Percentiles rank a stretch among this genome's conserved stretches.
Evolutionary conservation across 2,329 filamentous ascomycete genomes (phyloP).

Genomic region (Colletotrichum godetiae): DNA sequence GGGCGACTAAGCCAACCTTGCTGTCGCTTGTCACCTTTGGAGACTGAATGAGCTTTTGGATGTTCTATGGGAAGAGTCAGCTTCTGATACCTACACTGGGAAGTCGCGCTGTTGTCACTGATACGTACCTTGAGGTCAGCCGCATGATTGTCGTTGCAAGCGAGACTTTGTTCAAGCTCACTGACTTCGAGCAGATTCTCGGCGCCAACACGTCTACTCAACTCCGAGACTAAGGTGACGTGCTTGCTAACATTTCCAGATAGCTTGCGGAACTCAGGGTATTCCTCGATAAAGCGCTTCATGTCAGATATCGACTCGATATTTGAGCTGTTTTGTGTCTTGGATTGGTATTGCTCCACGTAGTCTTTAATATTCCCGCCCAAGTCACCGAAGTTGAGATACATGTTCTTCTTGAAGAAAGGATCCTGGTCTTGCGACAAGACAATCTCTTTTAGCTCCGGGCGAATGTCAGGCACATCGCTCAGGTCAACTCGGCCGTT

Average conservation of each 20-base stretch:
- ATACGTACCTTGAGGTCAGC: conserved; percentile 83
- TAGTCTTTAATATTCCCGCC: conserved; percentile 98
- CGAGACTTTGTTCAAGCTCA: conserved; percentile 95
- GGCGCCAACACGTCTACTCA: conserved; percentile 87
- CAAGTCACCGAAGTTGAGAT: conserved; percentile 94
- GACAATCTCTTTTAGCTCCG: conserved; percentile 93
- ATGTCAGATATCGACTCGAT: conserved; percentile 98
- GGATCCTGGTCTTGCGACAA: conserved; percentile 97
- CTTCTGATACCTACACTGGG: neutral
- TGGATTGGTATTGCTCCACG: conserved; percentile 96
- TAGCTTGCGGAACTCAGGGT: conserved; percentile 95
- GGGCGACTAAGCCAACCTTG: conserved; percentile 89
- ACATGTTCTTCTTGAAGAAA: conserved; percentile 99
- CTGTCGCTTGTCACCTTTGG: conserved; percentile 81
- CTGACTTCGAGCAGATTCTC: conserved; percentile 95
- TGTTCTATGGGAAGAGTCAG: conserved; percentile 61
- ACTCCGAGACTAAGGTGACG: conserved; percentile 92
- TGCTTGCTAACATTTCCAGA: conserved; percentile 99
- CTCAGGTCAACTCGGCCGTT: conserved; percentile 95
- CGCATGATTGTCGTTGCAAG: conserved; percentile 95
- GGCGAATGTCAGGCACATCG: conserved; percentile 83
- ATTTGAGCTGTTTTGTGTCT: conserved; percentile 95
- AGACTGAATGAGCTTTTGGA: conserved; percentile 88
- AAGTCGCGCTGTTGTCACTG: neutral
- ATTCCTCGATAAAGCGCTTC: conserved; percentile 99